A percentile compares a stretch with the other conserved stretches of the same genome.
Evolutionary conservation across 2,329 filamentous ascomycete species (phyloP).

Genomic region (Massarina eburnea): DNA sequence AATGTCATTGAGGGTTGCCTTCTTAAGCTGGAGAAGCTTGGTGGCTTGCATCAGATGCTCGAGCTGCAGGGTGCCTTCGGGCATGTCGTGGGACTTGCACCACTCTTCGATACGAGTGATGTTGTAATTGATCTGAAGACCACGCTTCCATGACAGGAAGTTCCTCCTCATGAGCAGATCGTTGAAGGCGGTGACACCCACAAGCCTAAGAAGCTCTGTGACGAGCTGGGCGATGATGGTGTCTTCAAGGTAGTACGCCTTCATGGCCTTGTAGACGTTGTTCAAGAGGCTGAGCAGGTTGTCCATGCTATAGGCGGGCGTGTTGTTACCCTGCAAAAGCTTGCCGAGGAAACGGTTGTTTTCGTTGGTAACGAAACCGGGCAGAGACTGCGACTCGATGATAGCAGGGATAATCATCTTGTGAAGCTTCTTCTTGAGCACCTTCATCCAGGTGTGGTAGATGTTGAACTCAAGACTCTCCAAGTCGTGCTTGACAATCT

Average conservation of each 20-base stretch:
- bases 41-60: slow-evolving; percentile 99
- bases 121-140: slow-evolving; percentile 99
- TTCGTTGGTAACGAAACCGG: slow-evolving; percentile 98
- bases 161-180: slow-evolving; percentile 96
- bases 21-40: slow-evolving; percentile 97
- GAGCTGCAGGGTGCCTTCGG: slow-evolving; percentile 92
- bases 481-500: slow-evolving; percentile 98
- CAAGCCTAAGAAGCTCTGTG: slow-evolving; percentile 87
- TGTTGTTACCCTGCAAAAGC: slow-evolving; percentile 84
- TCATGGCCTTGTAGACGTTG: slow-evolving; percentile 98
- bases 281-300: slow-evolving; percentile 94
- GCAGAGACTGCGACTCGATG: slow-evolving; percentile 97
- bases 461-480: slow-evolving; percentile 99
- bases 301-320: slow-evolving; percentile 99
- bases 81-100: slow-evolving; percentile 99
- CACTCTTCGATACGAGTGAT: slow-evolving; percentile 99
- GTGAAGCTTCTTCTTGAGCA: slow-evolving; percentile 97
- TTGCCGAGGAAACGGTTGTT: slow-evolving; percentile 98
- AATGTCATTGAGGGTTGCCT: slow-evolving; percentile 97
- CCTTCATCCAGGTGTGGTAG: slow-evolving; percentile 99
- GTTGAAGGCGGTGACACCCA: slow-evolving; percentile 98
- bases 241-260: slow-evolving; percentile 95
- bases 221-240: slow-evolving; percentile 94
- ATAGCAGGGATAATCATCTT: slow-evolving; percentile 99
- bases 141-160: slow-evolving; percentile 99